phyloP scores from a whole-genome alignment of 1,139 yeast species.

The Geotrichum aggregatum region DNA sequence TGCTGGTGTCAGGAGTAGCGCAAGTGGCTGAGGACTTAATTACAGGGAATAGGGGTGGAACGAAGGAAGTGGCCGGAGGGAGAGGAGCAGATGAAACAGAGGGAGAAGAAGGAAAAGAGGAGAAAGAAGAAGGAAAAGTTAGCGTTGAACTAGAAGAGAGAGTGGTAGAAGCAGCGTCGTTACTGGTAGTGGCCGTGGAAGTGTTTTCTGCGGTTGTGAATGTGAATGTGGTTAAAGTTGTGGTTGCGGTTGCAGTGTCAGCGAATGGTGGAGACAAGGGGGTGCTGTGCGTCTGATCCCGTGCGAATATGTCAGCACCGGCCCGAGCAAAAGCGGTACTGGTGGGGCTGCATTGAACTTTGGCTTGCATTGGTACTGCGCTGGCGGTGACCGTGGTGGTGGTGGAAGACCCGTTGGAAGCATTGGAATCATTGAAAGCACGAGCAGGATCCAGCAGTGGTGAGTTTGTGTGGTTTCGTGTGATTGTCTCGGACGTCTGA shows the following conservation, averaged over 20 bases:
- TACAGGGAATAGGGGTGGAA: not conserved
- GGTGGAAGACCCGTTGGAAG: too few species aligned
- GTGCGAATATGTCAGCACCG: conserved; percentile 15
- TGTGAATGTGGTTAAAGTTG: too few species aligned
- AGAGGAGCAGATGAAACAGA: not conserved
- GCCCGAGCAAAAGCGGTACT: not conserved
- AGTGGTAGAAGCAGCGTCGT: not conserved
- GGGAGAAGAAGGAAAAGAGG: conserved; percentile 1
- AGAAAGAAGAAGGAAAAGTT: not conserved
- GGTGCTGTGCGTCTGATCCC: conserved; percentile 2
- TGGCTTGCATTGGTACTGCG: not conserved
- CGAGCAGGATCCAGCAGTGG: too few species aligned
- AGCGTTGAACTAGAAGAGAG: too few species aligned
- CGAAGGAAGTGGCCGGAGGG: too few species aligned
- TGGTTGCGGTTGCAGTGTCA: not conserved
- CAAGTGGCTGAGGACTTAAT: not conserved
- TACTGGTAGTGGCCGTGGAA: too few species aligned
- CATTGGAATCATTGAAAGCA: too few species aligned
- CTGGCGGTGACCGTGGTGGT: not conserved
- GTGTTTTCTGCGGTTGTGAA: too few species aligned
- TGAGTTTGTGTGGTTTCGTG: too few species aligned
- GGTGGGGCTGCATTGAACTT: conserved; percentile 2
- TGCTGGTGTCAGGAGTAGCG: not conserved
- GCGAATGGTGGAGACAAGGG: conserved; percentile 7
- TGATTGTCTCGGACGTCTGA: too few species aligned